Evolutionary conservation across 129 eudicot genomes (phyloP).

Genomic region (Cynara cardunculus): DNA sequence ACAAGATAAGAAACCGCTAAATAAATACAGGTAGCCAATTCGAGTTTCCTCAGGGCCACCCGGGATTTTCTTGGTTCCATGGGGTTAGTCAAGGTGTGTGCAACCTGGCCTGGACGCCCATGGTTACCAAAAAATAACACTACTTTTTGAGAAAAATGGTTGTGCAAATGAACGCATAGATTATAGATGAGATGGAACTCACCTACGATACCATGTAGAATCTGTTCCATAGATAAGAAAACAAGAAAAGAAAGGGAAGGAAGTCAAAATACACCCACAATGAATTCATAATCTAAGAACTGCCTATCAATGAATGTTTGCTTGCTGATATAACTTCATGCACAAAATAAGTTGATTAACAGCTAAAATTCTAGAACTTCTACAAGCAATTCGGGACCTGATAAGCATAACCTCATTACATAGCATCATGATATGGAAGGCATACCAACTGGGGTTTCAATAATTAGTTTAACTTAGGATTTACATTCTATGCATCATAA

Average conservation of each 20-base stretch:
- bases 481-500: not conserved
- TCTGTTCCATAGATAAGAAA: conserved; percentile 37
- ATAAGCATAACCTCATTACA: not conserved
- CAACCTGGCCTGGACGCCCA: too few relatives aligned
- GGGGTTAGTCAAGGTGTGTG: too few relatives aligned
- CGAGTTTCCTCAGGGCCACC: too few relatives aligned
- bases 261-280: conserved; percentile 8
- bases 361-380: not conserved
- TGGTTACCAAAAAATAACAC: not conserved
- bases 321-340: not conserved
- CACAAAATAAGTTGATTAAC: conserved; percentile 2
- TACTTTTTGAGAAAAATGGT: not conserved
- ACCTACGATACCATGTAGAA: conserved; percentile 70
- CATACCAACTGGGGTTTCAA: conserved; percentile 4
- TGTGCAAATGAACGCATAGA: not conserved
- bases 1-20: conserved; percentile 6
- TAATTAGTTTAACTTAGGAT: conserved; percentile 12
- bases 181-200: conserved; percentile 20
- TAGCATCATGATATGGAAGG: not conserved
- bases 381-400: not conserved
- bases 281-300: conserved; percentile 10
- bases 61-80: too few relatives aligned
- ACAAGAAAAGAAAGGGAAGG: conserved; percentile 7
- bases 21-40: too few relatives aligned
- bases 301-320: not conserved